phyloP scores from a whole-genome alignment of 805 yeast species.

The Monosporozyma aquatica region DNA sequence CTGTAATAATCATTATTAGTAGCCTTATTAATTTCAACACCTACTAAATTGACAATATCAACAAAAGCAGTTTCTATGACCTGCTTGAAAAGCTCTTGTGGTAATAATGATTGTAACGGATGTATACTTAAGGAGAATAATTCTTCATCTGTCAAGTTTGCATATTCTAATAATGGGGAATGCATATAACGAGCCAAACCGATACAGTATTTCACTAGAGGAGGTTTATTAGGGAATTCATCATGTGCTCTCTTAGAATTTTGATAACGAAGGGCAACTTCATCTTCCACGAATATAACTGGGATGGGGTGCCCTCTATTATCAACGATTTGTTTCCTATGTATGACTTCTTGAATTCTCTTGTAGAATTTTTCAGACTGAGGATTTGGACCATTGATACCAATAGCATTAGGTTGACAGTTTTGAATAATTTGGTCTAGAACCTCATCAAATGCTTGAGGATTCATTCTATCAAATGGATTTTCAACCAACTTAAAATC shows the following conservation, averaged over 20 bases:
- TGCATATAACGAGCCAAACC: conserved; percentile 88
- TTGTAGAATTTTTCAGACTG: conserved; percentile 53
- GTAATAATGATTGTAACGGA: conserved; percentile 62
- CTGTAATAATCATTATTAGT: conserved; percentile 62
- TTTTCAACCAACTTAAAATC: conserved; percentile 69
- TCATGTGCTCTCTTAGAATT: conserved; percentile 62
- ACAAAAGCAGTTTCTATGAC: conserved; percentile 77
- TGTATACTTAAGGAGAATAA: conserved; percentile 59
- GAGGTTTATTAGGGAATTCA: conserved; percentile 80
- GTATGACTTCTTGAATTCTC: conserved; percentile 47
- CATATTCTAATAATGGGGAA: conserved; percentile 86
- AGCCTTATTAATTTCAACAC: conserved; percentile 89
- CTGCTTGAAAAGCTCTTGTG: conserved; percentile 51
- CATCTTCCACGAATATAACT: conserved; percentile 81
- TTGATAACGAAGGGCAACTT: conserved; percentile 83
- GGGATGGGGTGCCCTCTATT: conserved; percentile 51
- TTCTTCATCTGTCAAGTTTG: conserved; percentile 62
- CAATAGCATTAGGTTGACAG: conserved; percentile 82
- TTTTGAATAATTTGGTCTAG: conserved; percentile 52
- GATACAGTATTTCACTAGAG: conserved; percentile 72
- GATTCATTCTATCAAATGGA: conserved; percentile 42
- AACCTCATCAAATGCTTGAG: conserved; percentile 55
- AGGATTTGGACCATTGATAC: conserved; percentile 79
- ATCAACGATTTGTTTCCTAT: conserved; percentile 45
- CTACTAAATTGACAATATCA: conserved; percentile 83